Percentiles rank a stretch among this genome's conserved stretches.
These are phyloP conservation scores for Astrocystis sublimbata DNA, from an alignment of 495 filamentous ascomycete genomes.

Conservation along the genomic window DNA sequence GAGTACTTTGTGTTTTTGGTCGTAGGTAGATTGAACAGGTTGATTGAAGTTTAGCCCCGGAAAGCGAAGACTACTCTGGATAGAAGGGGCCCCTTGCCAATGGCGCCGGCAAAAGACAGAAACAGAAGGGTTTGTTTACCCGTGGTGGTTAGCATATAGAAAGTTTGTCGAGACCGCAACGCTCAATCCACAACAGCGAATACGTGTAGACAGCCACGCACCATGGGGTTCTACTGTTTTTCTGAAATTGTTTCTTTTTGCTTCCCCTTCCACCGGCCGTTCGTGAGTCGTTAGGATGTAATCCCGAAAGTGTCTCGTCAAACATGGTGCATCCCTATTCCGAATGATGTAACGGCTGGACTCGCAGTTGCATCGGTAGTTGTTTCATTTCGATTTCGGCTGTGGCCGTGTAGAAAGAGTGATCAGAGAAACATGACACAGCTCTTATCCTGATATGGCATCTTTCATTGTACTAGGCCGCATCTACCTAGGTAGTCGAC, in stretches of 20 bases:
- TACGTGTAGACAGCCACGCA: not conserved
- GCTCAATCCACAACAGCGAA: not conserved
- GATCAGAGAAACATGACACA: too few species aligned
- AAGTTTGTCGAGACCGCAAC: not conserved
- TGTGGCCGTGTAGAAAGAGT: not conserved
- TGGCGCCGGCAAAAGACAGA: slow-evolving; percentile 6
- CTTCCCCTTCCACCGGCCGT: not conserved
- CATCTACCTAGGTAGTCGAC: too few species aligned
- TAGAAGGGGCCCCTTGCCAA: not conserved
- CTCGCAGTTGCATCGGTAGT: too few species aligned
- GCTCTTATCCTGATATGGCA: too few species aligned
- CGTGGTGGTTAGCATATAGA: not conserved
- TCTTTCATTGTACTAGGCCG: too few species aligned
- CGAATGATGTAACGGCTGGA: not conserved
- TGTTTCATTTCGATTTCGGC: not conserved
- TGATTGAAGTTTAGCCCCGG: not conserved
- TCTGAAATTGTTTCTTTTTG: too few species aligned
- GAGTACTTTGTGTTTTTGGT: too few species aligned
- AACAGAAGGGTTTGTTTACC: too few species aligned
- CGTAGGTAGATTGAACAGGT: too few species aligned
- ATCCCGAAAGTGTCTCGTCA: not conserved
- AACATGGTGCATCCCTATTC: not conserved
- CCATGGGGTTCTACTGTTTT: not conserved
- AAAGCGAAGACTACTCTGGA: not conserved
- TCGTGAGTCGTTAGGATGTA: not conserved